Percentiles rank a stretch among this genome's conserved stretches.
Conservation (phyloP, 306 rosid genomes). For the Dryas octopetala region DNA sequence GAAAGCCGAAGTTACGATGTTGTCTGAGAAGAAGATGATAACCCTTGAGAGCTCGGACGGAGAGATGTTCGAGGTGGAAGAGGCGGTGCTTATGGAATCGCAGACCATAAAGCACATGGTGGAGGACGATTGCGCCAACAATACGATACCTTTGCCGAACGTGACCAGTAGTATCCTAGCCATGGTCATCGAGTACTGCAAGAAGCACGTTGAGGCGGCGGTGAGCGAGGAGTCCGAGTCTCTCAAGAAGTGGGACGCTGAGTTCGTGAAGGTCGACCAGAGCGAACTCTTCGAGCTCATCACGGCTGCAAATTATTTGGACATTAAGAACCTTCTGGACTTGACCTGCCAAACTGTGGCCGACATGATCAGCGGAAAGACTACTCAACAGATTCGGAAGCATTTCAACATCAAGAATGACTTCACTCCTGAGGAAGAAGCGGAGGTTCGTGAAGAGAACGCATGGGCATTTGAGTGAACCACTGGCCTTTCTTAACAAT, state of each 20-base stretch:
- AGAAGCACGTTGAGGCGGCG: neutral
- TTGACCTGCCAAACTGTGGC: neutral
- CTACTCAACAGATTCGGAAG: neutral
- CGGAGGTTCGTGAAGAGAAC: neutral
- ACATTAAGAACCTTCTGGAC: neutral
- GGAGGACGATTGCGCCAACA: neutral
- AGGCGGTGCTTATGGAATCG: neutral
- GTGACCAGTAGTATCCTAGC: neutral
- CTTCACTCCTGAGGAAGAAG: constrained; percentile 7
- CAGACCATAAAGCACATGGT: neutral
- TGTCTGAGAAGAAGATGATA: neutral
- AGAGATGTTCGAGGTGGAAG: neutral
- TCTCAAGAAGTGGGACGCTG: neutral
- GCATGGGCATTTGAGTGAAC: constrained; percentile 8
- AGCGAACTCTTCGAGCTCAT: neutral
- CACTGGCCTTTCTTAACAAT: neutral
- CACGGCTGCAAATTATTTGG: neutral
- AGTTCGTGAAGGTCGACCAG: neutral
- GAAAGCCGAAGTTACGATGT: neutral
- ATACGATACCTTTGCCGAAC: neutral
- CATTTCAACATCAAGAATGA: constrained; percentile 5
- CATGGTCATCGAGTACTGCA: constrained; percentile 1
- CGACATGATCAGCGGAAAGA: neutral
- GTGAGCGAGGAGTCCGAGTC: no score
- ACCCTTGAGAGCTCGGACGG: neutral